Evolutionary conservation across 306 rosid genomes (phyloP).

Genomic region (Acacia crassicarpa): DNA sequence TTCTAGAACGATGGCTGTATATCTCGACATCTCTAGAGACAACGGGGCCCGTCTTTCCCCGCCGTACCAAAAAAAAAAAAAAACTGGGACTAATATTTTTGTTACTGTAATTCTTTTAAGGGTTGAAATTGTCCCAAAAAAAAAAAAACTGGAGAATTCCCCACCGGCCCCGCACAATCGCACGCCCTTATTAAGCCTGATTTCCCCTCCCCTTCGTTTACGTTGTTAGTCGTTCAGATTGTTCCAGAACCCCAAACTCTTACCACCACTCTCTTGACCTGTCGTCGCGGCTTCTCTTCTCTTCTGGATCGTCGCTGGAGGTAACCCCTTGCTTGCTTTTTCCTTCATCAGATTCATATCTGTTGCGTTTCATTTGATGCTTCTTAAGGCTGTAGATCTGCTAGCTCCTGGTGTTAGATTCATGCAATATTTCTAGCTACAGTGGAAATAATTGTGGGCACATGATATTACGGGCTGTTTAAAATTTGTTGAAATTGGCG

Average conservation of each 20-base stretch:
- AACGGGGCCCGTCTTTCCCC: not conserved
- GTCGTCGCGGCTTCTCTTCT: not conserved
- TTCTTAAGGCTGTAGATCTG: slow-evolving; percentile 44
- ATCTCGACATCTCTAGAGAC: slow-evolving; percentile 24
- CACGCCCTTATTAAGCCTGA: slow-evolving; percentile 17
- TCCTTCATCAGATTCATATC: not conserved
- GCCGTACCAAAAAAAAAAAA: not conserved
- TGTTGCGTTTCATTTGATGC: not conserved
- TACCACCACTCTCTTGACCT: not conserved
- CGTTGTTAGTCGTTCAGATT: slow-evolving; percentile 10
- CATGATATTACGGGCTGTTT: not conserved
- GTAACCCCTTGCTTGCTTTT: not conserved
- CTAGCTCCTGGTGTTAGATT: slow-evolving; percentile 23
- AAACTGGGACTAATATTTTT: not conserved
- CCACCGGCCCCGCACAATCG: not conserved
- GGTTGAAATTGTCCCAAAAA: not conserved
- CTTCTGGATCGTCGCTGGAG: slow-evolving; percentile 21
- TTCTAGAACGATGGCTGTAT: slow-evolving; percentile 51
- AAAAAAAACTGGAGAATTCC: slow-evolving; percentile 30
- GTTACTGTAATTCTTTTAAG: not conserved
- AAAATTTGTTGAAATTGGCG: not conserved
- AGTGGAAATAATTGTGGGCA: not conserved
- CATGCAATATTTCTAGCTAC: not conserved
- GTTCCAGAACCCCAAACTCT: slow-evolving; percentile 21
- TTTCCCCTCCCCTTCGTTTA: not conserved